Evolutionary conservation across 495 filamentous ascomycete genomes (phyloP).

Genomic region (Jackrogersella minutella): DNA sequence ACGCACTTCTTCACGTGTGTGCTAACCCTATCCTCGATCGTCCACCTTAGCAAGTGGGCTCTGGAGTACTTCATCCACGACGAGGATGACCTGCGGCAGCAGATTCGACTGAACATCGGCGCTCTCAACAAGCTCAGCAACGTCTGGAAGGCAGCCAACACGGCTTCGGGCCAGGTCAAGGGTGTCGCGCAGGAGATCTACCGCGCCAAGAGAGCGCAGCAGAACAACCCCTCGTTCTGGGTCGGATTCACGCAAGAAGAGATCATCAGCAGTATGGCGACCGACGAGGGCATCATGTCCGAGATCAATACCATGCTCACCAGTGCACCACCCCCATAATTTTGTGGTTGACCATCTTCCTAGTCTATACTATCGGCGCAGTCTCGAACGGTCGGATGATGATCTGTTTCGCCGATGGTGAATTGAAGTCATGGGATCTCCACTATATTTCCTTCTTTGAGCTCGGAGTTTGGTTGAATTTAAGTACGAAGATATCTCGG

Average conservation of each 20-base stretch:
- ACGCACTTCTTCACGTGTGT: conserved; percentile 92
- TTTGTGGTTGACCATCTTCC: conserved; percentile 5
- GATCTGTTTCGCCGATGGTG: neutral
- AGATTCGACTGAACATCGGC: conserved; percentile 81
- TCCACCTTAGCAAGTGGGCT: conserved; percentile 69
- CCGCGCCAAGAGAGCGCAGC: conserved; percentile 62
- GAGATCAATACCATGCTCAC: conserved; percentile 54
- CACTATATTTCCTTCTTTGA: neutral
- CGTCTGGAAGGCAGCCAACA: conserved; percentile 80
- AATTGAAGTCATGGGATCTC: neutral
- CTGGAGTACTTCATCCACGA: conserved; percentile 59
- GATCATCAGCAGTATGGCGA: conserved; percentile 61
- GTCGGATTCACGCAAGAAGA: conserved; percentile 61
- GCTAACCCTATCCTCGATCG: conserved; percentile 71
- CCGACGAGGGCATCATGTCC: conserved; percentile 63
- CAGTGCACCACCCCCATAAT: conserved; percentile 21
- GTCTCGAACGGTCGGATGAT: neutral
- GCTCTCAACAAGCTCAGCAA: conserved; percentile 76
- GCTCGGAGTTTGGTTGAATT: conserved; percentile 13
- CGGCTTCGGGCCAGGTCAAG: conserved; percentile 76
- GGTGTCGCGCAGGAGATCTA: conserved; percentile 73
- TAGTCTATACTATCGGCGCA: neutral
- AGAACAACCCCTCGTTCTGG: conserved; percentile 61
- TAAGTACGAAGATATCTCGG: neutral
- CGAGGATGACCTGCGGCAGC: conserved; percentile 78